A percentile compares a stretch with the other conserved stretches of the same genome.
Evolutionary conservation across 164 flowering plant genomes (phyloP).

Genomic region (Hamamelis virginiana): DNA sequence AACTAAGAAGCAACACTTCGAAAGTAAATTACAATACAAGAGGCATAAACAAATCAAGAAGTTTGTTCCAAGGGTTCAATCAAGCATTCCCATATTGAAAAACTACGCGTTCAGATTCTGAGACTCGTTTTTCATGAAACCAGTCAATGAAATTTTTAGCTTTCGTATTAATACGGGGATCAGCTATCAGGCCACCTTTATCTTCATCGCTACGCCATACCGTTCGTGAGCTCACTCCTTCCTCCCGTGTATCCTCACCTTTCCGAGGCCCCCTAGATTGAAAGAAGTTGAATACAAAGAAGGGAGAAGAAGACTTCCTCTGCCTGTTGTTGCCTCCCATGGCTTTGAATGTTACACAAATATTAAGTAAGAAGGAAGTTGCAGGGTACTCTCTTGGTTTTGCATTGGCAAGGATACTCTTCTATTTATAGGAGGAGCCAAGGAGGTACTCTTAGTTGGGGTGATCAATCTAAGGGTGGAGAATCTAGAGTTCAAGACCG

Average conservation of each 20-base stretch:
- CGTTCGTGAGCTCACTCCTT: conserved; percentile 8
- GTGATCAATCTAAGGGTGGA: conserved; percentile 12
- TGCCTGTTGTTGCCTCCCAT: conserved; percentile 20
- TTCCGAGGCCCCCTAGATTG: conserved; percentile 8
- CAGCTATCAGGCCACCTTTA: conserved; percentile 34
- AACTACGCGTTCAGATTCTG: conserved; percentile 22
- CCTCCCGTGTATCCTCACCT: conserved; percentile 16
- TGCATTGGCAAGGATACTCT: neutral
- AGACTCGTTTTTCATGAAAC: conserved; percentile 28
- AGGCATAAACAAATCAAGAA: neutral
- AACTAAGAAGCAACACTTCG: neutral
- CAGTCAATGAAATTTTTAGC: conserved; percentile 36
- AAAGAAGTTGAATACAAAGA: conserved; percentile 7
- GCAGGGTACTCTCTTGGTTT: neutral
- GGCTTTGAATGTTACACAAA: neutral
- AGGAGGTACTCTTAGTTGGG: neutral
- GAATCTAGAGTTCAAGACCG: conserved; percentile 2
- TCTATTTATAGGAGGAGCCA: neutral
- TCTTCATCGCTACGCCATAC: conserved; percentile 41
- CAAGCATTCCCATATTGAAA: neutral
- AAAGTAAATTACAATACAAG: neutral
- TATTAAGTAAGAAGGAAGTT: neutral
- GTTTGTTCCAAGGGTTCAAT: neutral
- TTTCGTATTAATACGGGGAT: conserved; percentile 35
- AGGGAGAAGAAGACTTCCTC: neutral